Conservation (phyloP, 1,284 basidiomycete genomes). For the Anthracocystis setariae region DNA sequence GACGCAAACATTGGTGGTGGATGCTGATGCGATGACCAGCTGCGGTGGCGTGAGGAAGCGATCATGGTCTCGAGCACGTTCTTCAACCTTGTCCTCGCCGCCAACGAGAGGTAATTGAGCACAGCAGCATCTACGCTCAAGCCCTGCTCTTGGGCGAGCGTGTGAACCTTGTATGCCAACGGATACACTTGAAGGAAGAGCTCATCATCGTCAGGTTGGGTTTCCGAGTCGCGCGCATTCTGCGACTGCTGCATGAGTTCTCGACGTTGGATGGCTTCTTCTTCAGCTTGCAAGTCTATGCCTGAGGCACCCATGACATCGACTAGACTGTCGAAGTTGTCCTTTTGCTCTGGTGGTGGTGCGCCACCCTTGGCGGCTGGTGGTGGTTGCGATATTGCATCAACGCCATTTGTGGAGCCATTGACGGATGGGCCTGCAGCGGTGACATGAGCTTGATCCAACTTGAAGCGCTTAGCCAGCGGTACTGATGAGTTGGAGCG, state of each 20-base stretch:
- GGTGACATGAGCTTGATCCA: conserved; percentile 20
- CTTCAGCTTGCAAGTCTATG: conserved; percentile 63
- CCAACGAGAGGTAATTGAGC: conserved; percentile 63
- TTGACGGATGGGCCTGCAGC: conserved; percentile 21
- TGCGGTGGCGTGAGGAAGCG: conserved; percentile 60
- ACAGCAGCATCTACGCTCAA: conserved; percentile 63
- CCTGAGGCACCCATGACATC: conserved; percentile 63
- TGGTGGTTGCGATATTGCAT: conserved; percentile 11
- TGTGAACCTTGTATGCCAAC: conserved; percentile 59
- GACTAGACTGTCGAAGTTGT: conserved; percentile 57
- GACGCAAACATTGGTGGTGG: conserved; percentile 50
- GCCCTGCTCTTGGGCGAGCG: conserved; percentile 54
- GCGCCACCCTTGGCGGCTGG: conserved; percentile 10
- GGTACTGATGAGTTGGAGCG: conserved; percentile 31
- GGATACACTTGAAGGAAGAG: conserved; percentile 61
- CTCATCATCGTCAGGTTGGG: conserved; percentile 46
- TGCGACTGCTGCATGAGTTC: conserved; percentile 48
- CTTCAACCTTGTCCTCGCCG: conserved; percentile 59
- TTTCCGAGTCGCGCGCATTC: conserved; percentile 16
- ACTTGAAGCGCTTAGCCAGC: conserved; percentile 39
- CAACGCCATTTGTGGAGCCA: conserved; percentile 8
- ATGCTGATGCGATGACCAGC: conserved; percentile 63
- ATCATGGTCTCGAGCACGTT: conserved; percentile 65
- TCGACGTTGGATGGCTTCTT: conserved; percentile 59
- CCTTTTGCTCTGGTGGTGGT: conserved; percentile 27